phyloP scores from a whole-genome alignment of 2,329 filamentous ascomycete genomes.

The Cordyceps militaris region DNA sequence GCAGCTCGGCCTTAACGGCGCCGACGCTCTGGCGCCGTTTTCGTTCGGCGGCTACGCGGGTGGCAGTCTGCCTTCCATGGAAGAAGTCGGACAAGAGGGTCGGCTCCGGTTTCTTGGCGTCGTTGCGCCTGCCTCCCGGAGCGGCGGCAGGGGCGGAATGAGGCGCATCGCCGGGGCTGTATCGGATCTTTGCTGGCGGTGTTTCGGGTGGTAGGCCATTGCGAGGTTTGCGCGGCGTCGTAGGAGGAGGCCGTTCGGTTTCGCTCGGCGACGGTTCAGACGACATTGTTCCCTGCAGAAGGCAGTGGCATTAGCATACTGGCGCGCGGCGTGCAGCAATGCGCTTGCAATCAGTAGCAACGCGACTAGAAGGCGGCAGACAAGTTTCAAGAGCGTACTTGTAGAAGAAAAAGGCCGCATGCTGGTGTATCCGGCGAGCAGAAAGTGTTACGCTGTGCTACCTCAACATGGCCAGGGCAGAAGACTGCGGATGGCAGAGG shows the following conservation, averaged over 20 bases:
- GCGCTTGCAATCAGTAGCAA: background rate
- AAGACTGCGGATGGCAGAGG: background rate
- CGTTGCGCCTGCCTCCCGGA: slow-evolving; percentile 27
- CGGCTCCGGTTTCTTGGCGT: slow-evolving; percentile 32
- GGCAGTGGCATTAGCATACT: background rate
- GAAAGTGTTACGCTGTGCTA: slow-evolving; percentile 5
- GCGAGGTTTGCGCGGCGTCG: slow-evolving; percentile 10
- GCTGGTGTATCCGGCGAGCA: slow-evolving; percentile 11
- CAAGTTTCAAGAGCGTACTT: background rate
- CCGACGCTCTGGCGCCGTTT: slow-evolving; percentile 52
- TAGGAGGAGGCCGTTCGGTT: slow-evolving; percentile 1
- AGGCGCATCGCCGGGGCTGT: slow-evolving; percentile 24
- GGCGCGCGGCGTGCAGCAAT: background rate
- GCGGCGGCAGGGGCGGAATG: slow-evolving; percentile 36
- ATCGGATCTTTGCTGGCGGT: slow-evolving; percentile 12
- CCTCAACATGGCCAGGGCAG: slow-evolving; percentile 6
- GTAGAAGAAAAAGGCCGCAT: slow-evolving; percentile 6
- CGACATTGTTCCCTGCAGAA: slow-evolving; percentile 6
- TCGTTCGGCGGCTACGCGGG: slow-evolving; percentile 45
- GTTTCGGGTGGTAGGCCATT: slow-evolving; percentile 3
- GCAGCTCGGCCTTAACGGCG: slow-evolving; percentile 46
- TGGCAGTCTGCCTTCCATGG: slow-evolving; percentile 48
- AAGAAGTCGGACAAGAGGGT: slow-evolving; percentile 52
- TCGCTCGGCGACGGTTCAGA: slow-evolving; percentile 13
- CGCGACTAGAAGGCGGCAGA: background rate